Percentiles rank a stretch among this genome's conserved stretches.
Conservation (phyloP, 495 filamentous ascomycete species). For the Hypoxylon crocopeplum region DNA sequence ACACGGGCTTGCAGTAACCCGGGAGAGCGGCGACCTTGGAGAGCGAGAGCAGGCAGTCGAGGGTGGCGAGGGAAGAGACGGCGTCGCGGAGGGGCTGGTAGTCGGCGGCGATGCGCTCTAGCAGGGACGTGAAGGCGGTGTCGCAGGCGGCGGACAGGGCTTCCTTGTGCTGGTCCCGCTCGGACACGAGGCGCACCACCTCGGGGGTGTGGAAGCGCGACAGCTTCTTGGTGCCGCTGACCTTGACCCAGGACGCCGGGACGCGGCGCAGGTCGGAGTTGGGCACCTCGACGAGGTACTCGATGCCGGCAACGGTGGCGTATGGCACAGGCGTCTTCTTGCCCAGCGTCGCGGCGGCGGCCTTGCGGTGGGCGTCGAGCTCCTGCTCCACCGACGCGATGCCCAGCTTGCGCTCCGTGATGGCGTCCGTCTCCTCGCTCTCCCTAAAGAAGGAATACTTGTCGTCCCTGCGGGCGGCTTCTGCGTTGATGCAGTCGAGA, state of each 20-base stretch:
- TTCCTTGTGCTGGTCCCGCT: slow-evolving; percentile 95
- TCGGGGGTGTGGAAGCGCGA: slow-evolving; percentile 95
- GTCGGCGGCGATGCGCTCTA: slow-evolving; percentile 73
- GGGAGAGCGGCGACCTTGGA: slow-evolving; percentile 83
- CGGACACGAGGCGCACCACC: slow-evolving; percentile 78
- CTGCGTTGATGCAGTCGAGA: slow-evolving; percentile 83
- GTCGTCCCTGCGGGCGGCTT: slow-evolving; percentile 85
- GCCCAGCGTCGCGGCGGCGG: slow-evolving; percentile 71
- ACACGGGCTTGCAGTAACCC: slow-evolving; percentile 88
- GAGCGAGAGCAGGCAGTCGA: slow-evolving; percentile 91
- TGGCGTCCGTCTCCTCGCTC: slow-evolving; percentile 82
- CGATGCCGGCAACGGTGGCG: slow-evolving; percentile 83
- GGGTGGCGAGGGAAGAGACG: slow-evolving; percentile 80
- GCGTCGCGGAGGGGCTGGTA: slow-evolving; percentile 92
- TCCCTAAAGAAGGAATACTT: slow-evolving; percentile 95
- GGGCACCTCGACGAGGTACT: slow-evolving; percentile 91
- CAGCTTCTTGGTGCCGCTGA: slow-evolving; percentile 90
- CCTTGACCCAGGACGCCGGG: slow-evolving; percentile 92
- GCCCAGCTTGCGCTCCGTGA: slow-evolving; percentile 85
- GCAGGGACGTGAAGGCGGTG: slow-evolving; percentile 73
- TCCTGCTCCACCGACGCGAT: slow-evolving; percentile 91
- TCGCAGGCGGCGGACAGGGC: slow-evolving; percentile 92
- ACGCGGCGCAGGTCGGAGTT: slow-evolving; percentile 82
- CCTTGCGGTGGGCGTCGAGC: slow-evolving; percentile 74
- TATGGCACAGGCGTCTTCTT: slow-evolving; percentile 76